Percentiles rank a stretch among this genome's conserved stretches.
phyloP scores from a whole-genome alignment of 345 rosid species.

The Citrus medica region DNA sequence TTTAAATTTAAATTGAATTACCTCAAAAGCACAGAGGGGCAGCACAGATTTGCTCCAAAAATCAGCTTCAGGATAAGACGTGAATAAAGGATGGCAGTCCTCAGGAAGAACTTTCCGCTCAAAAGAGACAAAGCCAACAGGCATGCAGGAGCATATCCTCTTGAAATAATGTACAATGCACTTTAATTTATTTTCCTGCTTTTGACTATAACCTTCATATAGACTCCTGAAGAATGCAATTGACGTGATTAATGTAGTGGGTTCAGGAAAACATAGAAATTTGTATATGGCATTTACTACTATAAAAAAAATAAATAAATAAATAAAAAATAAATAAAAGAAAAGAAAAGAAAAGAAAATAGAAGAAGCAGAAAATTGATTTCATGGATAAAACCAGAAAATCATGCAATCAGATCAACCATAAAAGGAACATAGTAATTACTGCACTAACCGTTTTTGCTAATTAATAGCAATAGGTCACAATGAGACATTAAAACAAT shows the following conservation, averaged over 20 bases:
- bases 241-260: not conserved
- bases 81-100: conserved; percentile 23
- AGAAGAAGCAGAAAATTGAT: not conserved
- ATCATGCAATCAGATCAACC: not conserved
- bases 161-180: conserved; percentile 78
- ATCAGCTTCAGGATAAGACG: conserved; percentile 47
- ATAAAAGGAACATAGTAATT: not conserved
- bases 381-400: not conserved
- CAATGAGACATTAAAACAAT: not conserved
- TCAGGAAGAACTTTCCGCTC: conserved; percentile 77
- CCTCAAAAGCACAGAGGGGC: conserved; percentile 76
- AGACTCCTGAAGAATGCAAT: conserved; percentile 51
- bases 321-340: too few relatives aligned
- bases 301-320: not conserved
- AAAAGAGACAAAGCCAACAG: conserved; percentile 70
- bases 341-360: too few relatives aligned
- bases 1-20: conserved; percentile 19
- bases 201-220: conserved; percentile 53
- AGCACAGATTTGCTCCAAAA: conserved; percentile 66
- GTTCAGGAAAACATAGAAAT: not conserved
- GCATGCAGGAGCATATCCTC: conserved; percentile 59
- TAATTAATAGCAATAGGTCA: not conserved
- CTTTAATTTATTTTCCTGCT: conserved; percentile 72
- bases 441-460: not conserved
- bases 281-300: not conserved